Conservation (phyloP, 1,139 yeast genomes). For the Saccharomyces pastorianus region DNA sequence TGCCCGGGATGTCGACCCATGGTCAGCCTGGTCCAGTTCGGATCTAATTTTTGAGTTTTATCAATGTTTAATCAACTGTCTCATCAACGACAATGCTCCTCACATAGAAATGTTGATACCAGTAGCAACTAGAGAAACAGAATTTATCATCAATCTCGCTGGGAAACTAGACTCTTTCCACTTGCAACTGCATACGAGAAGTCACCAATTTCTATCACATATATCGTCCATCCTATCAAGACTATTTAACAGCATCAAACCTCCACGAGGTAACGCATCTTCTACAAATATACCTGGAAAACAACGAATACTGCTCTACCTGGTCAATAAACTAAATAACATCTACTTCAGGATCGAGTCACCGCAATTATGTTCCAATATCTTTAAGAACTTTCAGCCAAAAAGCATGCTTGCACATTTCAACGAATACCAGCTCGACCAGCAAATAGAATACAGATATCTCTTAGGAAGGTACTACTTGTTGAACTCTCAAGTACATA, state of each 20-base stretch:
- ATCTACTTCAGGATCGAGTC: slow-evolving; percentile 29
- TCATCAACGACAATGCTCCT: slow-evolving; percentile 26
- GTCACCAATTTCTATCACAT: slow-evolving; percentile 26
- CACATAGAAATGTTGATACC: slow-evolving; percentile 21
- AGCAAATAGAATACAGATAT: slow-evolving; percentile 29
- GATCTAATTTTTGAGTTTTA: slow-evolving; percentile 27
- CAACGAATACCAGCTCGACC: slow-evolving; percentile 21
- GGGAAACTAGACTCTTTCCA: slow-evolving; percentile 20
- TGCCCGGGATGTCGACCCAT: slow-evolving; percentile 29
- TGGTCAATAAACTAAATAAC: slow-evolving; percentile 29
- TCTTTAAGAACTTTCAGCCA: slow-evolving; percentile 30
- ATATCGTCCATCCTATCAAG: slow-evolving; percentile 28
- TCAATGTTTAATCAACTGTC: slow-evolving; percentile 25
- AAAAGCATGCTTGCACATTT: slow-evolving; percentile 25
- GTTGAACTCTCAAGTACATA: slow-evolving; percentile 24
- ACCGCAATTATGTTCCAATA: slow-evolving; percentile 30
- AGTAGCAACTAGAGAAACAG: slow-evolving; percentile 20
- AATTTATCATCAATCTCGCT: slow-evolving; percentile 24
- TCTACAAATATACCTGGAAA: slow-evolving; percentile 18
- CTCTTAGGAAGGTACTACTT: slow-evolving; percentile 29
- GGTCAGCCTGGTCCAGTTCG: slow-evolving; percentile 28
- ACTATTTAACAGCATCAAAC: slow-evolving; percentile 29
- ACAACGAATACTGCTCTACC: slow-evolving; percentile 24
- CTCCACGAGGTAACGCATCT: slow-evolving; percentile 14
- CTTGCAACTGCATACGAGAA: slow-evolving; percentile 15